A percentile compares a stretch with the other conserved stretches of the same genome.
Evolutionary conservation across 164 flowering plant genomes (phyloP).

Genomic region (Stephania japonica): DNA sequence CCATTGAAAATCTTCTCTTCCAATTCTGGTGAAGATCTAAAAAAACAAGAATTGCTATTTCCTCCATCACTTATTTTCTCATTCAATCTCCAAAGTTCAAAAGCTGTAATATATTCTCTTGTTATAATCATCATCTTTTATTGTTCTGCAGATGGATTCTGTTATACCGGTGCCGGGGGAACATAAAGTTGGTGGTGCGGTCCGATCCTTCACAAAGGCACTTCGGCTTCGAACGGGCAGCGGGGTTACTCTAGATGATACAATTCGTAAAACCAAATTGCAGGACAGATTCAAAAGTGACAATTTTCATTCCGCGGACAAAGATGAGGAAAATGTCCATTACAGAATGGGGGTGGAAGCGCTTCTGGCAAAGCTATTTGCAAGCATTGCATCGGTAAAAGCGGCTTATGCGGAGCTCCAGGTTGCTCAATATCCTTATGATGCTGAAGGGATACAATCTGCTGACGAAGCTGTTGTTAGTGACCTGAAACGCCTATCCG

Average conservation of each 20-base stretch:
- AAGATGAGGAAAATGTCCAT: slow-evolving; percentile 20
- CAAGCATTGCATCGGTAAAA: slow-evolving; percentile 63
- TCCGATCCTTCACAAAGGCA: slow-evolving; percentile 59
- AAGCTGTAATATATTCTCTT: background rate
- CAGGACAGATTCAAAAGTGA: slow-evolving; percentile 22
- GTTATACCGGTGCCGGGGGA: slow-evolving; percentile 30
- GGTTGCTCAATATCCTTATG: slow-evolving; percentile 74
- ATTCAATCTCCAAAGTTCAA: background rate
- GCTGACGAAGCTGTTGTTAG: slow-evolving; percentile 69
- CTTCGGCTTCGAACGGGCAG: slow-evolving; percentile 42
- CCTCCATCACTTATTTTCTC: slow-evolving; percentile 6
- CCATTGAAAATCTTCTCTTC: slow-evolving; percentile 12
- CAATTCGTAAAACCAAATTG: slow-evolving; percentile 27
- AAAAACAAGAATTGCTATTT: slow-evolving; percentile 26
- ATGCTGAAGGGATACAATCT: slow-evolving; percentile 47
- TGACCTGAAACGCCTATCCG: slow-evolving; percentile 57
- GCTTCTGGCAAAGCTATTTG: slow-evolving; percentile 68
- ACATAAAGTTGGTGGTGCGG: slow-evolving; percentile 32
- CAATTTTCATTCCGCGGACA: slow-evolving; percentile 3
- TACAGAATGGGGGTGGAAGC: slow-evolving; percentile 58
- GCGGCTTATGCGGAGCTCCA: slow-evolving; percentile 97
- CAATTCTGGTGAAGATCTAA: slow-evolving; percentile 27
- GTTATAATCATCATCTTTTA: slow-evolving; percentile 3
- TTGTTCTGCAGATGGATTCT: slow-evolving; percentile 52
- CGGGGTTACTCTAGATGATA: slow-evolving; percentile 47